Percentiles rank a stretch among this genome's conserved stretches.
phyloP scores from a whole-genome alignment of 441 rosid species.

The Erodium chrysanthum region DNA sequence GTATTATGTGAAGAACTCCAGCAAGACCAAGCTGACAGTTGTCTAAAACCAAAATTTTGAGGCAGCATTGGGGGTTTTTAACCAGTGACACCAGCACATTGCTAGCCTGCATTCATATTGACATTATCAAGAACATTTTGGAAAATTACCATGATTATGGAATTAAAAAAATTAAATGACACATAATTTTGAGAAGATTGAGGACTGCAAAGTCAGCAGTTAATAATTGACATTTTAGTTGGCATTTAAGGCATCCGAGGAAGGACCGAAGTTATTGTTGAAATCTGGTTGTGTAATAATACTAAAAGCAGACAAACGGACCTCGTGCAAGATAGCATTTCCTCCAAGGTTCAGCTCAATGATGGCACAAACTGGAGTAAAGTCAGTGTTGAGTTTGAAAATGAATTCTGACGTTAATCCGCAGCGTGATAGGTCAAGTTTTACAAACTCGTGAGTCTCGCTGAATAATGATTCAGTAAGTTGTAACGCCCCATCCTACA shows the following conservation, averaged over 20 bases:
- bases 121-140: not conserved
- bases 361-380: slow-evolving; percentile 37
- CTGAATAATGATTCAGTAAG: slow-evolving; percentile 48
- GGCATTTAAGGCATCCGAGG: no score
- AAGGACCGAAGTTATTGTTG: no score
- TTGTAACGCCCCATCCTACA: slow-evolving; percentile 65
- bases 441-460: slow-evolving; percentile 49
- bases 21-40: slow-evolving; percentile 66
- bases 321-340: slow-evolving; percentile 63
- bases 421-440: slow-evolving; percentile 72
- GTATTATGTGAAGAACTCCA: slow-evolving; percentile 56
- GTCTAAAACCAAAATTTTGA: slow-evolving; percentile 50
- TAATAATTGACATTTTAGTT: no score
- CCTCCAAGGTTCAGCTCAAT: slow-evolving; percentile 72
- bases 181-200: not conserved
- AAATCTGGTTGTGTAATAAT: not conserved
- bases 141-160: not conserved
- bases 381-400: slow-evolving; percentile 30
- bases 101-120: slow-evolving; percentile 47
- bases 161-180: not conserved
- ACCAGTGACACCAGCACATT: slow-evolving; percentile 51
- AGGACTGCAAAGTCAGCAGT: no score
- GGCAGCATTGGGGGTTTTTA: slow-evolving; percentile 42
- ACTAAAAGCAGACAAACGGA: slow-evolving; percentile 18
- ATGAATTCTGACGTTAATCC: slow-evolving; percentile 42